Evolutionary conservation across 2,329 filamentous ascomycete species (phyloP).

Genomic region (Xylariales sp.): DNA sequence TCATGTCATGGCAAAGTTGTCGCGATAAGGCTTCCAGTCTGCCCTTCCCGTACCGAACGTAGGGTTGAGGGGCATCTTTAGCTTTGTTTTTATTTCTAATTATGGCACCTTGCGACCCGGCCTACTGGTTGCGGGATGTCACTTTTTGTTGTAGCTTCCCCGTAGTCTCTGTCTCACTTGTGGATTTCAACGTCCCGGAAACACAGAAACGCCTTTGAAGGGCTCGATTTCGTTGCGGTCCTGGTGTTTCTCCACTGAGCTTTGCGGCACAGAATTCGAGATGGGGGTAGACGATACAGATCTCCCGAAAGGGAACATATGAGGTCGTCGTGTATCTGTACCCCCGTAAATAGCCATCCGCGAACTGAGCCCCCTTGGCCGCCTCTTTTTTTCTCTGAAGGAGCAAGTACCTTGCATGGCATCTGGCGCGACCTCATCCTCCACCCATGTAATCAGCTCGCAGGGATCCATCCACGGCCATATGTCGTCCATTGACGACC

Average conservation of each 20-base stretch:
- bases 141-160: not conserved
- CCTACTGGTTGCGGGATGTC: slow-evolving; percentile 4
- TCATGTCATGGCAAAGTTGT: not conserved
- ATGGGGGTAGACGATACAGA: slow-evolving; percentile 8
- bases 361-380: slow-evolving; percentile 8
- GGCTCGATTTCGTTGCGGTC: not conserved
- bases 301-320: slow-evolving; percentile 3
- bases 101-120: slow-evolving; percentile 7
- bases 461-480: slow-evolving; percentile 7
- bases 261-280: not conserved
- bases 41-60: too few relatives aligned
- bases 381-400: slow-evolving; percentile 3
- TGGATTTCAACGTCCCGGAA: too few relatives aligned
- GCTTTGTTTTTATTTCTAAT: slow-evolving; percentile 2
- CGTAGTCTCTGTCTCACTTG: too few relatives aligned
- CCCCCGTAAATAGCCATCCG: slow-evolving; percentile 10
- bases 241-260: not conserved
- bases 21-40: too few relatives aligned
- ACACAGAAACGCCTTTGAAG: not conserved
- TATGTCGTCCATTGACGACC: slow-evolving; percentile 14
- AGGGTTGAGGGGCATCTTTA: too few relatives aligned
- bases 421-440: slow-evolving; percentile 9
- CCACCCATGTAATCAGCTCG: slow-evolving; percentile 19
- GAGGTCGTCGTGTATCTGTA: slow-evolving; percentile 9
- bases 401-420: slow-evolving; percentile 20